phyloP scores from a whole-genome alignment of 2,329 filamentous ascomycete species.

The Helotiales sp. region DNA sequence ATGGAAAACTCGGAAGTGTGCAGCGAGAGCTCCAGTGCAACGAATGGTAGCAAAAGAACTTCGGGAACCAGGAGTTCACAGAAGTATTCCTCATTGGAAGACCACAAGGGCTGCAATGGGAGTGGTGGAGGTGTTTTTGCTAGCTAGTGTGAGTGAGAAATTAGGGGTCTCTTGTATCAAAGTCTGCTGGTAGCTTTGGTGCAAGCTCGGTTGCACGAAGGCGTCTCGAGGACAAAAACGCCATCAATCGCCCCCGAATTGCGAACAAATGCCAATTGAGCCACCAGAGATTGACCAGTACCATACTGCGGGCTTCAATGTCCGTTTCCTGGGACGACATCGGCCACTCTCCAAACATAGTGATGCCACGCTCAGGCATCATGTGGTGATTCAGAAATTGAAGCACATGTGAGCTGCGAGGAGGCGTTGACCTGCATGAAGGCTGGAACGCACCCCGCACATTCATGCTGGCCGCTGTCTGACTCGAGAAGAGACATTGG shows the following conservation, averaged over 20 bases:
- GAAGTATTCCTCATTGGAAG: neutral
- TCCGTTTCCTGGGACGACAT: neutral
- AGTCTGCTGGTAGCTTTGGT: neutral
- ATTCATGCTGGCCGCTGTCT: no score
- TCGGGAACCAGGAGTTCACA: neutral
- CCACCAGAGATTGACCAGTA: neutral
- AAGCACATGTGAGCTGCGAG: conserved; percentile 14
- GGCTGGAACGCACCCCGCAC: no score
- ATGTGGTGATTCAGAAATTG: conserved; percentile 16
- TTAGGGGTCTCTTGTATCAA: neutral
- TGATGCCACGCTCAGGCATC: conserved; percentile 4
- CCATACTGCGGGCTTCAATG: neutral
- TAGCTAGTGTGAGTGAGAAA: neutral
- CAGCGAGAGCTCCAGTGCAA: neutral
- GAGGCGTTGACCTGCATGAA: conserved; percentile 11
- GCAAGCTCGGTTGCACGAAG: neutral
- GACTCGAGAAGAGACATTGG: neutral
- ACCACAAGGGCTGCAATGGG: neutral
- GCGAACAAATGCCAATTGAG: neutral
- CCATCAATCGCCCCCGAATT: neutral
- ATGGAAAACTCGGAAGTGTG: conserved; percentile 7
- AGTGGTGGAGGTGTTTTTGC: neutral
- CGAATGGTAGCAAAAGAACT: no score
- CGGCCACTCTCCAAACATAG: neutral
- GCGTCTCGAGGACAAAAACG: neutral